Evolutionary conservation across 164 flowering plant species (phyloP).

Genomic region (Annona squamosa): DNA sequence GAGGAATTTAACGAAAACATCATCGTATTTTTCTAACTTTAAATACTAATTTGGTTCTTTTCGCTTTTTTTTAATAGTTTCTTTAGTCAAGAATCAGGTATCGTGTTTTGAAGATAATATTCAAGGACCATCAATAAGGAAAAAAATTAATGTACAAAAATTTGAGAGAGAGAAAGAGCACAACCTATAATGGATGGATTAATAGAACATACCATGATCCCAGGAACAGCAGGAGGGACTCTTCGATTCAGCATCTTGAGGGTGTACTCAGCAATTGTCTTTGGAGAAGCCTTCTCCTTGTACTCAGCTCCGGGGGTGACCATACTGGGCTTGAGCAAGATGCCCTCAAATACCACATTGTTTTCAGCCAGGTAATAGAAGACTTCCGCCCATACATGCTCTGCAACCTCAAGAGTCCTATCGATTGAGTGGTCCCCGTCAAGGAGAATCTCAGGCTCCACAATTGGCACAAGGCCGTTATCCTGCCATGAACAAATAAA

Average conservation of each 20-base stretch:
- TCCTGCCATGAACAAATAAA: constrained; percentile 34
- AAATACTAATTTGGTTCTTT: no score
- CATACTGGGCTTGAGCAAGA: constrained; percentile 82
- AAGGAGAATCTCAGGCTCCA: constrained; percentile 85
- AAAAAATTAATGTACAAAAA: no score
- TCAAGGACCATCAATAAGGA: neutral
- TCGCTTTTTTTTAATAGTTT: no score
- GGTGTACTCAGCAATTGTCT: constrained; percentile 62
- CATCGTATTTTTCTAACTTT: no score
- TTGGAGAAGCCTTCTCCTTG: constrained; percentile 74
- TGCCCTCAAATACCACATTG: constrained; percentile 71
- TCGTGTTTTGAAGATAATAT: neutral
- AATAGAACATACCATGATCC: constrained; percentile 53
- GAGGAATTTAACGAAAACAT: no score
- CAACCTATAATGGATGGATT: constrained; percentile 5
- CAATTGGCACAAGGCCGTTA: constrained; percentile 77
- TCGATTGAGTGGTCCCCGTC: constrained; percentile 82
- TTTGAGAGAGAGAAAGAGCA: neutral
- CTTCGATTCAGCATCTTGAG: constrained; percentile 65
- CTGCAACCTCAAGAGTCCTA: constrained; percentile 76
- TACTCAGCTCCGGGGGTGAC: constrained; percentile 91
- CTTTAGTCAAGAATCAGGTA: neutral
- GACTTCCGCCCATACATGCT: constrained; percentile 76
- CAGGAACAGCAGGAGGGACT: constrained; percentile 84
- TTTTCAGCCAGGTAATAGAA: constrained; percentile 74